Evolutionary conservation across 2,329 filamentous ascomycete species (phyloP).

Genomic region (Rhinocladiella similis): DNA sequence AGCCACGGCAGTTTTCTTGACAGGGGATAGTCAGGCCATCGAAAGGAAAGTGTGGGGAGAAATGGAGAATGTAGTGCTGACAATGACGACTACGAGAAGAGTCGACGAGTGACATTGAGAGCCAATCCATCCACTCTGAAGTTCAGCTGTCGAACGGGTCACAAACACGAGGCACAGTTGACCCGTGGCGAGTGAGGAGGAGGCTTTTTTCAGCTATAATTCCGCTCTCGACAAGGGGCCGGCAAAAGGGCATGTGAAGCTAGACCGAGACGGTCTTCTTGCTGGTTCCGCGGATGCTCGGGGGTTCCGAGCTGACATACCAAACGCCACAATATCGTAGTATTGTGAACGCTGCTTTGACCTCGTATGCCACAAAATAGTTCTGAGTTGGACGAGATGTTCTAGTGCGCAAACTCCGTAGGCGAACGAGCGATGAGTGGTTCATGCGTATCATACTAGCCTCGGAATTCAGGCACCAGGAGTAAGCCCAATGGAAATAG

Average conservation of each 20-base stretch:
- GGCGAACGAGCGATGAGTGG: background rate
- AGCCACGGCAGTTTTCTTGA: background rate
- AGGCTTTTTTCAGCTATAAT: background rate
- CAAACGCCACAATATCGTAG: background rate
- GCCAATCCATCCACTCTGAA: conserved; percentile 2
- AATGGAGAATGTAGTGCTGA: conserved; percentile 8
- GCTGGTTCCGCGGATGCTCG: background rate
- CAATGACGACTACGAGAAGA: conserved; percentile 15
- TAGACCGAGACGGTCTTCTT: background rate
- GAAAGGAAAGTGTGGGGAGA: background rate
- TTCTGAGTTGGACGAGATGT: background rate
- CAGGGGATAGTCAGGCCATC: background rate
- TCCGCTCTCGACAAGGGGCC: background rate
- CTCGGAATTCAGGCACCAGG: background rate
- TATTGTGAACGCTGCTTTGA: background rate
- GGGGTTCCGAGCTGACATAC: background rate
- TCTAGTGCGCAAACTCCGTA: background rate
- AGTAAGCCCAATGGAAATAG: background rate
- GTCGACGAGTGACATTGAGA: conserved; percentile 3
- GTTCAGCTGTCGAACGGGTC: background rate
- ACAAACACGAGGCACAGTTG: background rate
- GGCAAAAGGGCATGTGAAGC: background rate
- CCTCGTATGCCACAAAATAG: background rate
- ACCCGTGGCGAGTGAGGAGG: background rate
- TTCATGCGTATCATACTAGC: background rate